Evolutionary conservation across 2,329 filamentous ascomycete species (phyloP), one percentile per base, ranked within the genome.

Genomic region (Ophioceras dolichostomum): DNA sequence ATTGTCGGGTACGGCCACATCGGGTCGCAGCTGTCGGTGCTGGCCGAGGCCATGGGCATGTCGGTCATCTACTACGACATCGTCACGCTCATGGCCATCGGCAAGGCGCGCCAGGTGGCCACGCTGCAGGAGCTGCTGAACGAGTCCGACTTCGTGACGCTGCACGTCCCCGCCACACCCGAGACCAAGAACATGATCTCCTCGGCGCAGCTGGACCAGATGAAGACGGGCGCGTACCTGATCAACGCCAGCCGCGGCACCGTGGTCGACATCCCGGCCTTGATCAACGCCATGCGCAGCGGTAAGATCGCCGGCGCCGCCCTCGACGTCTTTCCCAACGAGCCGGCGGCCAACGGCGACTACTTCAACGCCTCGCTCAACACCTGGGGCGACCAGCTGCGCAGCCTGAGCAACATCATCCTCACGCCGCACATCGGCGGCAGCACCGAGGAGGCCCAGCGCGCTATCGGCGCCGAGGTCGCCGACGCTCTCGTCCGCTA

Each of bases 1-100:
- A 96, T 98, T 52, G 78, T 98, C 46, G 91, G 91, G 21, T 98
- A 98, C 54, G 91, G 91, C 43, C 91, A 98, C 57, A 96, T 98
- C 55, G 91, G 91, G 44, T 88, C 86, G 36, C 91, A 98, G 61
- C 67, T 98, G 45, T 96, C 88, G 1, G 91, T 98, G 30, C 68
- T 98, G 45, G 88, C 91, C 20, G 91, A 98, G 61, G 79, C 89
- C 18, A 94, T 98, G 87, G 91, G 91, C 35, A 95, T 98, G 89
- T 79, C 73, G 13, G 91, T 98, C 52, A 88, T 96, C 51, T 98
- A 95, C 69, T 96, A 93, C 60, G 91, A 98, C 59, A 79, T 94
- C 6, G 63, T 94, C 44, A 94, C 88, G 48, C 70, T 96, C 48
- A 98, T 98, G 91, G 83, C 83, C 32, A 65, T 98, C 56, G 91